A percentile compares a stretch with the other conserved stretches of the same genome.
These are phyloP conservation scores for Xylaria longipes DNA, from an alignment of 495 filamentous ascomycete species.

Conservation along the genomic window DNA sequence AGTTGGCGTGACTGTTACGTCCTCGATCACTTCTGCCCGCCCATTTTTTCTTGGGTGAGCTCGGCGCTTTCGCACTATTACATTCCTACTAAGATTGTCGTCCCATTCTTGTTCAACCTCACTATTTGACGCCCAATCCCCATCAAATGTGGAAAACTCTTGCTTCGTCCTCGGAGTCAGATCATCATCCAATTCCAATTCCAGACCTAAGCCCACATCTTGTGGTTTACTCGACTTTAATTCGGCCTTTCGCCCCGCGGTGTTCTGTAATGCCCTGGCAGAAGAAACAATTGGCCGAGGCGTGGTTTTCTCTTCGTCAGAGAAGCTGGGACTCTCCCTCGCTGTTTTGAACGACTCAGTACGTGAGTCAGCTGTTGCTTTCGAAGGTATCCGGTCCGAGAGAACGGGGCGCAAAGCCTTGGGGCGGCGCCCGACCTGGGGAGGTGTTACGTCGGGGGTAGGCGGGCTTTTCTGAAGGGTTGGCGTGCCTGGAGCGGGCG, in stretches of 20 bases:
- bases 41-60: conserved; percentile 40
- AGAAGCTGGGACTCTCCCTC: conserved; percentile 64
- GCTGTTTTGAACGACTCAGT: conserved; percentile 79
- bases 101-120: conserved; percentile 62
- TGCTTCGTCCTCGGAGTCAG: conserved; percentile 45
- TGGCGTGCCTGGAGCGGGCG: conserved; percentile 23
- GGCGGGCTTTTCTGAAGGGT: conserved; percentile 67
- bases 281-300: conserved; percentile 56
- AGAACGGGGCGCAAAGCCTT: conserved; percentile 48
- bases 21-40: conserved; percentile 51
- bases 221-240: conserved; percentile 41
- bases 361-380: conserved; percentile 59
- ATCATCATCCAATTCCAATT: conserved; percentile 51
- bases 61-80: conserved; percentile 59
- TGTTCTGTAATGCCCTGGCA: conserved; percentile 48
- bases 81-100: conserved; percentile 62
- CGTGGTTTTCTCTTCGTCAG: conserved; percentile 63
- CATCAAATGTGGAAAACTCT: conserved; percentile 56
- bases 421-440: conserved; percentile 50
- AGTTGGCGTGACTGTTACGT: conserved; percentile 54
- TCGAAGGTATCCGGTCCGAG: conserved; percentile 52
- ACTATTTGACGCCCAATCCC: conserved; percentile 52
- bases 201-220: conserved; percentile 57
- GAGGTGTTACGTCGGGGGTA: conserved; percentile 73
- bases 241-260: conserved; percentile 39